A percentile compares a stretch with the other conserved stretches of the same genome.
Conservation (phyloP, 2,329 filamentous ascomycete species). For the Aureobasidium sp. region DNA sequence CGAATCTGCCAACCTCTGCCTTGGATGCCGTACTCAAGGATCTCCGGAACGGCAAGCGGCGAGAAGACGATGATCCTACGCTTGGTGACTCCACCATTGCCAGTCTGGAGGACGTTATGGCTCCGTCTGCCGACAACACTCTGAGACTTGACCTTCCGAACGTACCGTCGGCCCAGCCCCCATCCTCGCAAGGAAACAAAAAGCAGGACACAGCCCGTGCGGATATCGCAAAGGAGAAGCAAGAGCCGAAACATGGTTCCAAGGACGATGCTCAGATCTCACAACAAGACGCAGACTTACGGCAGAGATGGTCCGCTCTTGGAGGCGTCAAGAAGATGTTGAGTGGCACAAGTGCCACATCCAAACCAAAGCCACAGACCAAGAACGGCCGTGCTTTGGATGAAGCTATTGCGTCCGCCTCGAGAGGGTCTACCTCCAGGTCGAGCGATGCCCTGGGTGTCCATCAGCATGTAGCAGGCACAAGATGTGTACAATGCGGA, state of each 20-base stretch:
- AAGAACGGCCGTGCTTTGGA: neutral
- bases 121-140: conserved; percentile 24
- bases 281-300: conserved; percentile 36
- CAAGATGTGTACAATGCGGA: conserved; percentile 20
- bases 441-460: neutral
- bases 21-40: conserved; percentile 30
- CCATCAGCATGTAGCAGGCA: neutral
- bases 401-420: neutral
- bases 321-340: conserved; percentile 37
- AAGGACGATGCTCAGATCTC: conserved; percentile 18
- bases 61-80: conserved; percentile 23
- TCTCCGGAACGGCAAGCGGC: conserved; percentile 33
- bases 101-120: conserved; percentile 40
- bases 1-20: conserved; percentile 17
- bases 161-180: neutral
- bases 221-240: neutral
- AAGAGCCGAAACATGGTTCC: conserved; percentile 1
- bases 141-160: conserved; percentile 19
- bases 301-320: conserved; percentile 36
- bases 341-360: conserved; percentile 25
- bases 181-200: neutral
- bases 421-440: neutral
- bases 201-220: neutral
- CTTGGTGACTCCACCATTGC: conserved; percentile 43
- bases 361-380: neutral